phyloP scores from a whole-genome alignment of 2,329 filamentous ascomycete genomes.

The Thelonectria rubi region DNA sequence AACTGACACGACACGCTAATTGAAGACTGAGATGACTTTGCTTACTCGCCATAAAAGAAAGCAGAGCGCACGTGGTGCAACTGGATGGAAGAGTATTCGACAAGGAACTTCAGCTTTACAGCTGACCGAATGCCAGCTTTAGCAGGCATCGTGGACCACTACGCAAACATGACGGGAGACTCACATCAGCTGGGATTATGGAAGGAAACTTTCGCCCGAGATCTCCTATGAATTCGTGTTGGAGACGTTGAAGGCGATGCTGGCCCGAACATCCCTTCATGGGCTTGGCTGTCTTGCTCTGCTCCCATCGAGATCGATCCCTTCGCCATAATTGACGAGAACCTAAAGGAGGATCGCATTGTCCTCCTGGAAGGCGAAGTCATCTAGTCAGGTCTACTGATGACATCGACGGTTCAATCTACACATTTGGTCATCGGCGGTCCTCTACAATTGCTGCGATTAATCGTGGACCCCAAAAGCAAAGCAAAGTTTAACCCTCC shows the following conservation, averaged over 20 bases:
- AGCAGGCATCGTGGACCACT: constrained; percentile 12
- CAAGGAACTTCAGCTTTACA: constrained; percentile 4
- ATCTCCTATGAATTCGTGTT: constrained; percentile 12
- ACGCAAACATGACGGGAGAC: constrained; percentile 2
- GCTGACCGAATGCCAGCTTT: constrained; percentile 10
- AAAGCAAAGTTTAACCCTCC: not conserved
- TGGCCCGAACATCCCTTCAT: constrained; percentile 6
- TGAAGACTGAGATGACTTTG: not conserved
- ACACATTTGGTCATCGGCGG: not conserved
- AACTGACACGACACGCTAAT: not conserved
- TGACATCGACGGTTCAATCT: not conserved
- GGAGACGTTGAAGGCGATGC: not conserved
- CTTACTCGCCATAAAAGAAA: not conserved
- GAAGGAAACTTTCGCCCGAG: constrained; percentile 7
- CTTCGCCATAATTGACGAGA: not conserved
- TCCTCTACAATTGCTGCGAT: not conserved
- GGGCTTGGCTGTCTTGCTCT: constrained; percentile 22
- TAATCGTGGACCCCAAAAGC: not conserved
- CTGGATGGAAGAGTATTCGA: constrained; percentile 23
- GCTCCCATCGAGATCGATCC: not conserved
- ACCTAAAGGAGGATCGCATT: not conserved
- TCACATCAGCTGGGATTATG: constrained; percentile 12
- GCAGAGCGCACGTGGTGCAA: constrained; percentile 13
- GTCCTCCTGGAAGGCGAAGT: not conserved
- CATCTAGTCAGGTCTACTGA: not conserved